Evolutionary conservation across 225 moss, liverwort and hornwort species (phyloP).

Genomic region (Antitrichia curtipendula): DNA sequence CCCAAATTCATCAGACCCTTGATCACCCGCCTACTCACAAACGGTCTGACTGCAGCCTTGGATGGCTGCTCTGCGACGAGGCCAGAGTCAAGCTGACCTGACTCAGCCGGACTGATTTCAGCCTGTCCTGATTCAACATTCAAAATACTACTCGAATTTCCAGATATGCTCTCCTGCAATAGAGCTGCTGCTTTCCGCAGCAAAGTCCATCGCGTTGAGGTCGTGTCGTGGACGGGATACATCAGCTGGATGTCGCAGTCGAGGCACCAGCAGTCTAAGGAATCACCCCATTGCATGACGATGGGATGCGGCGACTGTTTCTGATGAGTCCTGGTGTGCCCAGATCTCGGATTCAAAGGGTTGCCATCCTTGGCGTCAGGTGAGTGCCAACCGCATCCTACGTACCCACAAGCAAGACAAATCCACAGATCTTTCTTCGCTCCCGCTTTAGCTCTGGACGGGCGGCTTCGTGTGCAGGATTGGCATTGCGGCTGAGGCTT

Average conservation of each 20-base stretch:
- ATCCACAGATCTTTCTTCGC: conserved; percentile 43
- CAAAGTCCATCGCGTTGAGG: not conserved
- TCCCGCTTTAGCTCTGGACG: not conserved
- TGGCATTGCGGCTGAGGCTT: conserved; percentile 16
- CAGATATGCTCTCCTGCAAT: conserved; percentile 16
- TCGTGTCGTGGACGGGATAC: not conserved
- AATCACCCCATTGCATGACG: conserved; percentile 40
- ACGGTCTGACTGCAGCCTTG: not conserved
- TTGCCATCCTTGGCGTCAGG: not conserved
- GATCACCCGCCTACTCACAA: conserved; percentile 35
- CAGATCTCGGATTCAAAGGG: not conserved
- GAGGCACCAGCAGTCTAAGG: conserved; percentile 49
- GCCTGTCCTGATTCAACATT: not conserved
- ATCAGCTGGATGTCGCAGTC: conserved; percentile 10
- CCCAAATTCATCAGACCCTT: conserved; percentile 78
- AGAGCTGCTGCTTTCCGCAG: conserved; percentile 26
- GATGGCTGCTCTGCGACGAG: not conserved
- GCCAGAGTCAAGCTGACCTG: not conserved
- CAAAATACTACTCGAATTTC: not conserved
- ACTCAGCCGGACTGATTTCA: not conserved
- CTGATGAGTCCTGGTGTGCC: conserved; percentile 37
- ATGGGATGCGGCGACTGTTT: conserved; percentile 34
- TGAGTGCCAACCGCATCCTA: conserved; percentile 26
- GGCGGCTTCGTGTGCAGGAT: conserved; percentile 17
- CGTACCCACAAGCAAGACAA: conserved; percentile 51